Conservation (phyloP, 2,329 filamentous ascomycete genomes). For the Canariomyces notabilis region DNA sequence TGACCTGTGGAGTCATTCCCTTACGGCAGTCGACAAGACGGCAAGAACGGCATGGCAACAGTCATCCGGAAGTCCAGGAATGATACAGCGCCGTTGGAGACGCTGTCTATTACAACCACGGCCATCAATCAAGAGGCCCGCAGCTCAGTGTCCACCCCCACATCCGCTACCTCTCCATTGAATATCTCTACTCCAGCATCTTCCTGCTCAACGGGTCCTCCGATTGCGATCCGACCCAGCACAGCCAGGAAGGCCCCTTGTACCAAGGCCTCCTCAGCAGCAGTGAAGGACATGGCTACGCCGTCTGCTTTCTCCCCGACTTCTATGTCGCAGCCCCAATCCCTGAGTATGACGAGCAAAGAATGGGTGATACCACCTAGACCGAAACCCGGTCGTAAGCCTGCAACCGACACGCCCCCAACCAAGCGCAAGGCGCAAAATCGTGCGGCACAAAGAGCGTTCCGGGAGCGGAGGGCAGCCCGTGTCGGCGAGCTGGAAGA, state of each 20-base stretch:
- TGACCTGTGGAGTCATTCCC: too few relatives aligned
- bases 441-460: slow-evolving; percentile 82
- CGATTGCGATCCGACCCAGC: slow-evolving; percentile 26
- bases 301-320: slow-evolving; percentile 42
- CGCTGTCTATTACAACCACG: slow-evolving; percentile 17
- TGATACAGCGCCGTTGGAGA: slow-evolving; percentile 1
- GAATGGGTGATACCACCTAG: slow-evolving; percentile 83
- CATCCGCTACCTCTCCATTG: slow-evolving; percentile 22
- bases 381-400: slow-evolving; percentile 88
- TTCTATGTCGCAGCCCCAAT: slow-evolving; percentile 34
- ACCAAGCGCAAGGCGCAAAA: slow-evolving; percentile 96
- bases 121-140: slow-evolving; percentile 10
- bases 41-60: slow-evolving; percentile 13
- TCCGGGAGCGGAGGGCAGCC: slow-evolving; percentile 79
- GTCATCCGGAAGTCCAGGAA: neutral
- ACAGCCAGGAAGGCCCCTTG: slow-evolving; percentile 15
- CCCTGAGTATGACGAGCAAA: slow-evolving; percentile 62
- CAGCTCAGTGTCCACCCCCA: slow-evolving; percentile 21
- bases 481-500: slow-evolving; percentile 73
- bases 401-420: slow-evolving; percentile 84
- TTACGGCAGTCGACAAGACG: neutral
- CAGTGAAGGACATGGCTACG: slow-evolving; percentile 42
- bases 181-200: slow-evolving; percentile 21
- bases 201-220: slow-evolving; percentile 17
- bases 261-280: slow-evolving; percentile 11